These are phyloP conservation scores for Colletotrichum chrysophilum DNA, from an alignment of 2,329 filamentous ascomycete genomes.

Conservation along the genomic window DNA sequence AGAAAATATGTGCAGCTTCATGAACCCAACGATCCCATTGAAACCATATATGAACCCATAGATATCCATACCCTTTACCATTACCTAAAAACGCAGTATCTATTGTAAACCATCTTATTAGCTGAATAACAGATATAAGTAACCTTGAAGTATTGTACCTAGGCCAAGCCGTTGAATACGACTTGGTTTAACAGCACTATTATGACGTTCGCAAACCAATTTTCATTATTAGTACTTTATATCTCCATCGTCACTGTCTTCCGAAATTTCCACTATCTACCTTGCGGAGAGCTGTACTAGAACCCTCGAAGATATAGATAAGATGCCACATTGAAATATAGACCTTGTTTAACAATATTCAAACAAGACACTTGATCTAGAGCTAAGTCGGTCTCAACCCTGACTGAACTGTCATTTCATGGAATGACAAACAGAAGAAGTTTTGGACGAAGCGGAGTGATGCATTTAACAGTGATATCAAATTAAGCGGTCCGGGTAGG, in stretches of 20 bases:
- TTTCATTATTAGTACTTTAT: accelerated
- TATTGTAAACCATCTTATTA: accelerated
- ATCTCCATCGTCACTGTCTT: not conserved
- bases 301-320: not conserved
- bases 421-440: not conserved
- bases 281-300: accelerated
- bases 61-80: too few relatives aligned
- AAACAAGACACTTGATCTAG: not conserved
- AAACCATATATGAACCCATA: too few relatives aligned
- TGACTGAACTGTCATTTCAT: not conserved
- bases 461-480: not conserved
- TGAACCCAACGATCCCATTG: not conserved
- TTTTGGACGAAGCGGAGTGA: not conserved
- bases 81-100: not conserved
- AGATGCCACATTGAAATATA: not conserved
- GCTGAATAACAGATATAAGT: accelerated
- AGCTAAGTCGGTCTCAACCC: not conserved
- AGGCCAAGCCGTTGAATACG: not conserved
- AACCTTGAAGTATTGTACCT: not conserved
- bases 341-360: accelerated
- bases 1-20: accelerated
- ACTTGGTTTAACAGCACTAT: not conserved
- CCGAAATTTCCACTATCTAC: not conserved
- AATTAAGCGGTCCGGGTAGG: not conserved
- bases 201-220: too few relatives aligned